Percentiles rank a stretch among this genome's conserved stretches.
phyloP scores from a whole-genome alignment of 164 flowering plant genomes.

The Warburgia ugandensis region DNA sequence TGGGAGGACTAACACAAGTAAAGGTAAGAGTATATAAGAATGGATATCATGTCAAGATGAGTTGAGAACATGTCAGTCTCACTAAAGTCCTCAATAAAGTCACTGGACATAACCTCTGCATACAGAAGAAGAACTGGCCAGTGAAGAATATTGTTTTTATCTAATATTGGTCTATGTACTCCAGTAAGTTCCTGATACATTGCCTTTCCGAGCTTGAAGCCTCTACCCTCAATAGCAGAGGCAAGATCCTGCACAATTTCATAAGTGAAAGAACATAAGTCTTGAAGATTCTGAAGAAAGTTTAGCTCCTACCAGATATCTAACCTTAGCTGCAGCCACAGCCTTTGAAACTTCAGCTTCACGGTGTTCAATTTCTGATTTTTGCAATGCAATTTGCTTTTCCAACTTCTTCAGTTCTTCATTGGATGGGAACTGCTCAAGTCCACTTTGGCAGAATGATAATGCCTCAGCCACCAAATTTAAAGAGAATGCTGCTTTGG shows the following conservation, averaged over 20 bases:
- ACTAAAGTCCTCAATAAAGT: slow-evolving; percentile 90
- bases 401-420: slow-evolving; percentile 68
- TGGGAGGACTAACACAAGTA: neutral
- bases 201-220: slow-evolving; percentile 67
- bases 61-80: slow-evolving; percentile 77
- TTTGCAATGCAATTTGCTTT: slow-evolving; percentile 33
- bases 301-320: neutral
- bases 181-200: slow-evolving; percentile 77
- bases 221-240: slow-evolving; percentile 61
- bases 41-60: slow-evolving; percentile 94
- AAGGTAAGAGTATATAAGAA: slow-evolving; percentile 5
- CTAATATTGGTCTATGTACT: slow-evolving; percentile 56
- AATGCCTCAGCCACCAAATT: slow-evolving; percentile 62
- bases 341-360: slow-evolving; percentile 60
- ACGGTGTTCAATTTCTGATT: slow-evolving; percentile 41
- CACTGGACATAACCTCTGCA: slow-evolving; percentile 95
- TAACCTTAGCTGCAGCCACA: slow-evolving; percentile 63
- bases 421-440: slow-evolving; percentile 48
- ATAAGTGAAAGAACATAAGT: slow-evolving; percentile 6
- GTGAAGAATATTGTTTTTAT: slow-evolving; percentile 65
- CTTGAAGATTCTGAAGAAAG: slow-evolving; percentile 1
- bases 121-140: slow-evolving; percentile 95
- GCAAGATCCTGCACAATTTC: slow-evolving; percentile 47
- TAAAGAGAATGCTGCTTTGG: slow-evolving; percentile 70
- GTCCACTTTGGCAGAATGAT: slow-evolving; percentile 51